These are phyloP conservation scores for Malassezia yamatoensis DNA, from an alignment of 1,284 basidiomycete species.

Conservation along the genomic window DNA sequence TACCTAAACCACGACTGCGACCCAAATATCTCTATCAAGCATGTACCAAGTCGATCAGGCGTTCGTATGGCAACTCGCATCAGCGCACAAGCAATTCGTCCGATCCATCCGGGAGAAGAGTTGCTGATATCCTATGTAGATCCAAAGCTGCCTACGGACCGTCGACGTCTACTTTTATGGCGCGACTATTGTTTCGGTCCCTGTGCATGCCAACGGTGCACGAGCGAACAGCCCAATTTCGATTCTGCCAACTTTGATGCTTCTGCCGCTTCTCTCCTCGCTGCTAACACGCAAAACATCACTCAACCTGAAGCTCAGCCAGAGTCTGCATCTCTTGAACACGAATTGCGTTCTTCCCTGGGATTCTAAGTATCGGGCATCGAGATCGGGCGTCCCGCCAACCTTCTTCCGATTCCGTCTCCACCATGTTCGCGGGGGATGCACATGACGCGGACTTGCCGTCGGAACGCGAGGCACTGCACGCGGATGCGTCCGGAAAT, in stretches of 20 bases:
- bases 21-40: slow-evolving; percentile 66
- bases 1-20: slow-evolving; percentile 74
- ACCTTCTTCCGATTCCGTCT: neutral
- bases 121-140: slow-evolving; percentile 66
- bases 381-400: neutral
- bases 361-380: slow-evolving; percentile 22
- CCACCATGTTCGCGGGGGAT: neutral
- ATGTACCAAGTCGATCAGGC: slow-evolving; percentile 55
- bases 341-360: slow-evolving; percentile 29
- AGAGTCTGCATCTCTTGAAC: slow-evolving; percentile 19
- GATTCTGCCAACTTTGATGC: slow-evolving; percentile 9
- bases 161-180: slow-evolving; percentile 57
- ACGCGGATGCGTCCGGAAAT: neutral
- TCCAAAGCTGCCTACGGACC: slow-evolving; percentile 54
- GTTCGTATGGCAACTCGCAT: slow-evolving; percentile 57
- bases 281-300: neutral
- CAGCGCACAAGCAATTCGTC: slow-evolving; percentile 58
- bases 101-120: slow-evolving; percentile 65
- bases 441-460: neutral
- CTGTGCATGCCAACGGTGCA: slow-evolving; percentile 57
- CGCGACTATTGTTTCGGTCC: slow-evolving; percentile 41
- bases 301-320: slow-evolving; percentile 2
- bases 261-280: neutral
- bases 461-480: neutral
- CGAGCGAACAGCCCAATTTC: slow-evolving; percentile 48